Conservation (phyloP, 2,329 filamentous ascomycete species). For the Stagonosporopsis tanaceti region DNA sequence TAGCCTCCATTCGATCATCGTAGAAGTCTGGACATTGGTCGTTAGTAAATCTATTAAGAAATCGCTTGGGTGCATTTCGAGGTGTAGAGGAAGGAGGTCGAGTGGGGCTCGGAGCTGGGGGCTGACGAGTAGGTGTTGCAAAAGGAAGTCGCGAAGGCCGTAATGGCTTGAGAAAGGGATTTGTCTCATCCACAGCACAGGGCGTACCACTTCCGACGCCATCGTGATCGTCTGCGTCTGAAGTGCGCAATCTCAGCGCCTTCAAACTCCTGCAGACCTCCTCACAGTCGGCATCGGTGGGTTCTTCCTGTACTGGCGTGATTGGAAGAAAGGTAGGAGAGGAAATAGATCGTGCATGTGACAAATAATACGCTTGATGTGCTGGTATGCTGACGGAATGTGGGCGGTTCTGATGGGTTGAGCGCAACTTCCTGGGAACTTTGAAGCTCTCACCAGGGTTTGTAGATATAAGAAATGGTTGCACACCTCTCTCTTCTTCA, state of each 20-base stretch:
- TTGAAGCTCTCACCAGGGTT: slow-evolving; percentile 38
- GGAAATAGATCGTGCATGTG: slow-evolving; percentile 32
- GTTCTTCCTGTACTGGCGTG: slow-evolving; percentile 38
- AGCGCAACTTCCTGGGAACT: slow-evolving; percentile 38
- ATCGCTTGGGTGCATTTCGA: slow-evolving; percentile 56
- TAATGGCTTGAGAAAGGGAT: slow-evolving; percentile 33
- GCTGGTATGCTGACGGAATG: slow-evolving; percentile 28
- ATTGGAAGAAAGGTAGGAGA: slow-evolving; percentile 35
- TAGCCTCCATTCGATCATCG: slow-evolving; percentile 75
- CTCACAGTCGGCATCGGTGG: slow-evolving; percentile 41
- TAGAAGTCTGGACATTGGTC: slow-evolving; percentile 76
- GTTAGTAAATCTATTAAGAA: slow-evolving; percentile 79
- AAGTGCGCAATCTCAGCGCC: slow-evolving; percentile 36
- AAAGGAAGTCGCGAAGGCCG: slow-evolving; percentile 35
- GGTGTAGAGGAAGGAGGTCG: slow-evolving; percentile 30
- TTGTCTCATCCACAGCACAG: slow-evolving; percentile 37
- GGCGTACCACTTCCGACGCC: slow-evolving; percentile 37
- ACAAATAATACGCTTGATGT: slow-evolving; percentile 24
- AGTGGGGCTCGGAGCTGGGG: slow-evolving; percentile 21
- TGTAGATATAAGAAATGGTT: slow-evolving; percentile 51
- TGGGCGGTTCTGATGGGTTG: slow-evolving; percentile 30
- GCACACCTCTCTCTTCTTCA: slow-evolving; percentile 55
- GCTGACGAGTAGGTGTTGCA: slow-evolving; percentile 31
- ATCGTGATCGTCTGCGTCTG: slow-evolving; percentile 27
- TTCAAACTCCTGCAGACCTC: slow-evolving; percentile 35